Conservation (phyloP, 129 eudicot genomes). For the Dittrichia graveolens region DNA sequence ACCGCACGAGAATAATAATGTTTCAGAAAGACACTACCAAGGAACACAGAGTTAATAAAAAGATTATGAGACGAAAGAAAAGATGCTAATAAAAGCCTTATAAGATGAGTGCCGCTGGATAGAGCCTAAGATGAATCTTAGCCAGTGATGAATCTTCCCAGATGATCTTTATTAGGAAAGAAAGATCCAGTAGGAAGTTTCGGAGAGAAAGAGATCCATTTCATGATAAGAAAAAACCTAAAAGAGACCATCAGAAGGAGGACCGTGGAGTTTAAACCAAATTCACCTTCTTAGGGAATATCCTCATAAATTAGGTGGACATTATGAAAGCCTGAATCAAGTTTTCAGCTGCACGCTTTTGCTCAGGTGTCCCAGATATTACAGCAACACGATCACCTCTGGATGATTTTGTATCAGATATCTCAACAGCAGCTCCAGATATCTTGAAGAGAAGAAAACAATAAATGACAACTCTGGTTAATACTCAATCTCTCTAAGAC, state of each 20-base stretch:
- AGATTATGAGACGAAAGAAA: slow-evolving; percentile 41
- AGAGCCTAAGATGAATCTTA: slow-evolving; percentile 45
- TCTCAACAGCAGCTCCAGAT: slow-evolving; percentile 88
- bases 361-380: slow-evolving; percentile 89
- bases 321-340: slow-evolving; percentile 94
- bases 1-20: slow-evolving; percentile 46
- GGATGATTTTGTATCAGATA: slow-evolving; percentile 75
- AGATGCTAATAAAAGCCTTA: slow-evolving; percentile 39
- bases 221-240: slow-evolving; percentile 38
- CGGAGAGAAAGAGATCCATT: slow-evolving; percentile 33
- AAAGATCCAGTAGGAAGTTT: slow-evolving; percentile 39
- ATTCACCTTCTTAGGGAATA: slow-evolving; percentile 36
- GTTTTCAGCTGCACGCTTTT: slow-evolving; percentile 94
- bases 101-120: slow-evolving; percentile 42
- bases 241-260: slow-evolving; percentile 29
- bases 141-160: slow-evolving; percentile 31
- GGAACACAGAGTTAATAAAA: slow-evolving; percentile 39
- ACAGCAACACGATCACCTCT: slow-evolving; percentile 94
- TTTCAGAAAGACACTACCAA: slow-evolving; percentile 34
- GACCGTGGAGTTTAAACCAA: slow-evolving; percentile 32
- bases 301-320: slow-evolving; percentile 54
- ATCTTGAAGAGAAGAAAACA: slow-evolving; percentile 56
- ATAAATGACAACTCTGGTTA: slow-evolving; percentile 2
- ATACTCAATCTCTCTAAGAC: not conserved
- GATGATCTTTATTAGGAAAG: slow-evolving; percentile 32